Evolutionary conservation across 495 filamentous ascomycete genomes (phyloP).

Genomic region (Talaromyces borbonicus): DNA sequence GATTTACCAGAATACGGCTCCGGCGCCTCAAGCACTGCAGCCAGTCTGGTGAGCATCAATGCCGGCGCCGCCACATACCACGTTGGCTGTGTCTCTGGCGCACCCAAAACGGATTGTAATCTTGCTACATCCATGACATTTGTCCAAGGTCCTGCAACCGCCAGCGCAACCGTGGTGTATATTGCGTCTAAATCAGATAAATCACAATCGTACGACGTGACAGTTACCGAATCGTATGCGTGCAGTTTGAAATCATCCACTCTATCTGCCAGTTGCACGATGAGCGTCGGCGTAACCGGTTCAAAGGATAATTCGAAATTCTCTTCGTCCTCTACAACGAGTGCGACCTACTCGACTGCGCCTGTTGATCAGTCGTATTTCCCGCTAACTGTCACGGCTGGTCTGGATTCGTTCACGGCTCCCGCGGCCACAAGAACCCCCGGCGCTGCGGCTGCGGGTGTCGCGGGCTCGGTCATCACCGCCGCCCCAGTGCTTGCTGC

Average conservation of each 20-base stretch:
- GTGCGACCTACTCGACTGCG: not conserved
- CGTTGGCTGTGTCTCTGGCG: constrained; percentile 14
- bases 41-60: constrained; percentile 17
- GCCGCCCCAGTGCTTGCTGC: constrained; percentile 16
- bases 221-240: constrained; percentile 10
- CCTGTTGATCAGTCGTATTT: constrained; percentile 7
- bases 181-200: constrained; percentile 4
- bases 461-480: constrained; percentile 13
- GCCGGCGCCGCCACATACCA: constrained; percentile 19
- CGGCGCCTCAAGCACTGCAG: constrained; percentile 13
- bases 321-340: not conserved
- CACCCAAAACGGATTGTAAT: constrained; percentile 13
- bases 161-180: constrained; percentile 12
- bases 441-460: constrained; percentile 1
- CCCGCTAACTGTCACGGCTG: constrained; percentile 15
- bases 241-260: constrained; percentile 13
- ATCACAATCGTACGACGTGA: constrained; percentile 8
- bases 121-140: constrained; percentile 16
- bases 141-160: constrained; percentile 15
- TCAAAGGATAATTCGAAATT: not conserved
- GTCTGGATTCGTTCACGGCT: constrained; percentile 10
- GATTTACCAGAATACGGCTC: constrained; percentile 1
- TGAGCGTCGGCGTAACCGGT: constrained; percentile 10
- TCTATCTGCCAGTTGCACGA: constrained; percentile 14
- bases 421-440: constrained; percentile 10